A percentile compares a stretch with the other conserved stretches of the same genome.
Conservation (phyloP, 116 monocot species). For the Iris pallida region DNA sequence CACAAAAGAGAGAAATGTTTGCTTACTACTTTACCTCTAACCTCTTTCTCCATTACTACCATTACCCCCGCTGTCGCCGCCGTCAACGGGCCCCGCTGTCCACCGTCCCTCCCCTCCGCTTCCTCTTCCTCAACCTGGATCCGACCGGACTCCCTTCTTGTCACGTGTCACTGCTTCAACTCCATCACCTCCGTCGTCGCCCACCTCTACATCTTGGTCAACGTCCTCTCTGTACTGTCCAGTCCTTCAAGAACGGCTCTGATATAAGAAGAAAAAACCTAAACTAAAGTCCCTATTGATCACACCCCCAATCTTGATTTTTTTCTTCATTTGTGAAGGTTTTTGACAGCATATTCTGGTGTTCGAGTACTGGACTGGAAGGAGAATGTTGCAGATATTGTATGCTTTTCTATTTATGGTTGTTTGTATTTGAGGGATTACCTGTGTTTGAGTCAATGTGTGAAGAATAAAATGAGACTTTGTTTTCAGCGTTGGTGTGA, state of each 20-base stretch:
- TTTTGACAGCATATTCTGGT: slow-evolving; percentile 82
- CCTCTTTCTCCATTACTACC: too few species aligned
- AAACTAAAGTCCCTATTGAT: neutral
- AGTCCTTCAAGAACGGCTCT: slow-evolving; percentile 47
- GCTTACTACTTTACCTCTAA: too few species aligned
- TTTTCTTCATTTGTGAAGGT: slow-evolving; percentile 38
- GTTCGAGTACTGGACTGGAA: slow-evolving; percentile 78
- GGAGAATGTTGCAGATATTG: slow-evolving; percentile 96
- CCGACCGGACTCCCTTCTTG: slow-evolving; percentile 54
- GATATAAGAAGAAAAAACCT: slow-evolving; percentile 31
- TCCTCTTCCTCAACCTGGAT: slow-evolving; percentile 1
- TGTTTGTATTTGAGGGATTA: neutral
- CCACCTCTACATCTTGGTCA: slow-evolving; percentile 73
- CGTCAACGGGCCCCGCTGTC: slow-evolving; percentile 16
- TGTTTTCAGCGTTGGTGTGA: slow-evolving; percentile 80
- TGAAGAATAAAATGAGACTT: neutral
- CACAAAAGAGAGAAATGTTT: too few species aligned
- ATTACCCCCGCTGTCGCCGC: neutral
- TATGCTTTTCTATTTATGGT: slow-evolving; percentile 26
- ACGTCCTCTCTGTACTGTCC: slow-evolving; percentile 70
- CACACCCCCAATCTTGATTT: too few species aligned
- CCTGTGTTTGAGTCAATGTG: neutral
- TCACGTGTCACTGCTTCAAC: slow-evolving; percentile 77
- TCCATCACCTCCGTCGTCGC: slow-evolving; percentile 57
- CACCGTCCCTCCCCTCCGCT: slow-evolving; percentile 11